Conservation (phyloP, 208 protist species). For the Leishmania lainsoni region DNA sequence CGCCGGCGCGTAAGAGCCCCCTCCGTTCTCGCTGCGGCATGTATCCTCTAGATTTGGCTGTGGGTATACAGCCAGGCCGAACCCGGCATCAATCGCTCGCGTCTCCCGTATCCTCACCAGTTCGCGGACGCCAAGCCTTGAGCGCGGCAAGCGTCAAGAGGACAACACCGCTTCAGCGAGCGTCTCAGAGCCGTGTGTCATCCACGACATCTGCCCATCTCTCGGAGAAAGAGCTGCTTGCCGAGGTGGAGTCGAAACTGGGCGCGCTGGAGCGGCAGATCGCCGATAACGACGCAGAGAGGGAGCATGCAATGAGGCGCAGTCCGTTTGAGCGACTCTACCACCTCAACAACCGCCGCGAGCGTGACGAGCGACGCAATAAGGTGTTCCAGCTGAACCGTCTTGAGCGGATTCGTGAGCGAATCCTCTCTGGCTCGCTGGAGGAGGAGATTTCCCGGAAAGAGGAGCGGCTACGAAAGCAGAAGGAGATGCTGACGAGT, state of each 20-base stretch:
- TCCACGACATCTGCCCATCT: slow-evolving; percentile 6
- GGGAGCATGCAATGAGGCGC: slow-evolving; percentile 48
- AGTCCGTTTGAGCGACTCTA: slow-evolving; percentile 77
- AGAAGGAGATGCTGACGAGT: slow-evolving; percentile 41
- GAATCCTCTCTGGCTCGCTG: slow-evolving; percentile 52
- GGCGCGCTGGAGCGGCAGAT: slow-evolving; percentile 46
- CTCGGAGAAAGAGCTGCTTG: slow-evolving; percentile 42
- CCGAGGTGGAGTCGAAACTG: slow-evolving; percentile 54
- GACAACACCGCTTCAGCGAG: background rate
- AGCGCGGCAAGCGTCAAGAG: background rate
- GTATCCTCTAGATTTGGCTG: background rate
- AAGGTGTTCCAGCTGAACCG: slow-evolving; percentile 52
- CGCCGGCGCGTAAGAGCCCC: background rate
- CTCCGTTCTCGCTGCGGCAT: background rate
- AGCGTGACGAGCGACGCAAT: slow-evolving; percentile 63
- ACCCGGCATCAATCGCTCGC: background rate
- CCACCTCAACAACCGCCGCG: slow-evolving; percentile 83
- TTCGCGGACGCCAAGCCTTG: background rate
- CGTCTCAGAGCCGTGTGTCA: slow-evolving; percentile 1
- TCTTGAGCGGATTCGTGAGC: slow-evolving; percentile 54
- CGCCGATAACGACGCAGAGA: slow-evolving; percentile 26
- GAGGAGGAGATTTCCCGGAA: slow-evolving; percentile 40
- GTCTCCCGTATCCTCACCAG: background rate
- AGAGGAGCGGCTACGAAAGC: slow-evolving; percentile 36
- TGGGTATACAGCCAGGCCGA: background rate